Conservation (phyloP, 2,329 filamentous ascomycete genomes). For the Aspergillus japonicus region DNA sequence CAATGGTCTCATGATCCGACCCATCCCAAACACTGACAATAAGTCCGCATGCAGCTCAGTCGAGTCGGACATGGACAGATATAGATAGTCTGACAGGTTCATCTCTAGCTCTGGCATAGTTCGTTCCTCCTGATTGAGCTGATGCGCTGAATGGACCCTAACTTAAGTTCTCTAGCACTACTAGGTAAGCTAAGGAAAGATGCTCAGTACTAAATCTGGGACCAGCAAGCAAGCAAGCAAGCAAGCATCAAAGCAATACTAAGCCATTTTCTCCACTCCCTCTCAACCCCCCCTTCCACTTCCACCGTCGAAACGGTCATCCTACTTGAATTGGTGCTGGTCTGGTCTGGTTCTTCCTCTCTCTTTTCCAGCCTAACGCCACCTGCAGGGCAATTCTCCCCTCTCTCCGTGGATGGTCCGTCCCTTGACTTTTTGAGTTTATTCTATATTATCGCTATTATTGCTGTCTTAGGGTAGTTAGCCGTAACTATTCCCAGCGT, state of each 20-base stretch:
- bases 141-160: neutral
- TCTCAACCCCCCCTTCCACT: neutral
- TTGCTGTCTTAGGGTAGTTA: neutral
- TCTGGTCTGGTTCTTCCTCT: neutral
- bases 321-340: neutral
- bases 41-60: neutral
- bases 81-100: neutral
- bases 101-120: neutral
- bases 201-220: neutral
- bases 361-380: neutral
- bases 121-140: neutral
- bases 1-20: neutral
- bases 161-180: neutral
- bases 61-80: neutral
- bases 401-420: neutral
- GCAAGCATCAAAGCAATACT: constrained; percentile 13
- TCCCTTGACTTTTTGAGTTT: neutral
- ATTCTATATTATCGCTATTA: neutral
- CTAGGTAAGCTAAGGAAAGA: neutral
- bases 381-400: constrained; percentile 2
- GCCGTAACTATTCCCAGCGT: neutral
- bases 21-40: neutral
- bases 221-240: neutral
- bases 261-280: constrained; percentile 13
- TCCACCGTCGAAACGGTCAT: neutral